These are phyloP conservation scores for Aquanectria penicillioides DNA, from an alignment of 2,329 filamentous ascomycete genomes.

Conservation along the genomic window DNA sequence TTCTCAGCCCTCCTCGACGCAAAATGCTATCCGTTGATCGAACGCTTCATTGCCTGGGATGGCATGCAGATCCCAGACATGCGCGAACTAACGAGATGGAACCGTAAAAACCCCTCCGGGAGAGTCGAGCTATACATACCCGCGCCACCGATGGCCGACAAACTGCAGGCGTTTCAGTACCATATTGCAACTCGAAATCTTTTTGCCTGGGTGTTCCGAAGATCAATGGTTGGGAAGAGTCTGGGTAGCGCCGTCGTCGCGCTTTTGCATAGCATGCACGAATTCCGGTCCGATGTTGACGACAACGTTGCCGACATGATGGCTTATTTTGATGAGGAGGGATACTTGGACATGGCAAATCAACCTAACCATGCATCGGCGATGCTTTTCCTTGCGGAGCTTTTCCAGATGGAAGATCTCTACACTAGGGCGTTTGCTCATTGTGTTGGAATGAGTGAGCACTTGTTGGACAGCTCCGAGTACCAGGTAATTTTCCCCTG, in stretches of 20 bases:
- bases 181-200: slow-evolving; percentile 79
- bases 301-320: slow-evolving; percentile 71
- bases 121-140: slow-evolving; percentile 75
- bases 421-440: slow-evolving; percentile 81
- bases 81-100: slow-evolving; percentile 47
- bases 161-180: slow-evolving; percentile 66
- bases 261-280: slow-evolving; percentile 72
- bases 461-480: slow-evolving; percentile 65
- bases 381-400: slow-evolving; percentile 73
- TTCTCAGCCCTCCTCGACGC: slow-evolving; percentile 66
- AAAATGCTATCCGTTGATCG: slow-evolving; percentile 69
- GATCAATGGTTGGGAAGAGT: slow-evolving; percentile 73
- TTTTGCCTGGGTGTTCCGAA: slow-evolving; percentile 75
- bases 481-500: slow-evolving; percentile 62
- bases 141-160: slow-evolving; percentile 63
- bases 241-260: slow-evolving; percentile 72
- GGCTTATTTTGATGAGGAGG: slow-evolving; percentile 73
- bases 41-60: slow-evolving; percentile 56
- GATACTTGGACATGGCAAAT: slow-evolving; percentile 74
- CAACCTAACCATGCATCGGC: slow-evolving; percentile 76
- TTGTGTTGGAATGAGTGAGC: slow-evolving; percentile 80
- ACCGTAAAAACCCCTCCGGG: slow-evolving; percentile 41
- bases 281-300: slow-evolving; percentile 64
- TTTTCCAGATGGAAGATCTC: slow-evolving; percentile 68
- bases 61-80: slow-evolving; percentile 33